Conservation (phyloP, 163 green algal species). For the Prototheca stagnorum region DNA sequence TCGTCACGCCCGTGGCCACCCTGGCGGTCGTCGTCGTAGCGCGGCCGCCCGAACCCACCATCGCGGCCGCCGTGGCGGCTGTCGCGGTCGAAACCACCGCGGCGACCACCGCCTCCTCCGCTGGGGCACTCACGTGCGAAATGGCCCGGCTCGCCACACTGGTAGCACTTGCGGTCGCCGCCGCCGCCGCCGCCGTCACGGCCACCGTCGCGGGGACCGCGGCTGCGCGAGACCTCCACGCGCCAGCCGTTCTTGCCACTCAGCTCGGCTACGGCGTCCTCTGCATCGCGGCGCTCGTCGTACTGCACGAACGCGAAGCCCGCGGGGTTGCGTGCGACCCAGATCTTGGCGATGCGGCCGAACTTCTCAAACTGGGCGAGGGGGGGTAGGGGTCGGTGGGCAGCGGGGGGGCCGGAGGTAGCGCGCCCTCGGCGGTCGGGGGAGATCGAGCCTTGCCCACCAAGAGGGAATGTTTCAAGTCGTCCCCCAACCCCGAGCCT, state of each 20-base stretch:
- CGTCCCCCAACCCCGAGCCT: too few species aligned
- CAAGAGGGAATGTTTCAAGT: too few species aligned
- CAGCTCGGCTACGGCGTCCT: slow-evolving; percentile 53
- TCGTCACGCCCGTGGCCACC: slow-evolving; percentile 1
- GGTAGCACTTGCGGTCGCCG: slow-evolving; percentile 8
- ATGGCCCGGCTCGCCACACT: slow-evolving; percentile 26
- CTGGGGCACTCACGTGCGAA: slow-evolving; percentile 23
- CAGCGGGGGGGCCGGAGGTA: too few species aligned
- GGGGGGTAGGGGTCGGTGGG: not conserved
- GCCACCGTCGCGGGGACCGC: slow-evolving; percentile 1
- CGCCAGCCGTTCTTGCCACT: slow-evolving; percentile 30
- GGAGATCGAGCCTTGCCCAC: too few species aligned
- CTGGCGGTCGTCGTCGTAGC: not conserved
- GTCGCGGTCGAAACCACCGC: not conserved
- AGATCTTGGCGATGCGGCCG: not conserved
- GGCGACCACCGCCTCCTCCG: not conserved
- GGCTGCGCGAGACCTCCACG: slow-evolving; percentile 10
- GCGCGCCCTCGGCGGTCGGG: too few species aligned
- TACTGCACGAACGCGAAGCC: slow-evolving; percentile 76
- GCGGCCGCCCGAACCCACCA: not conserved
- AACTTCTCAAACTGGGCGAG: slow-evolving; percentile 11
- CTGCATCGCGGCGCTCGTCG: slow-evolving; percentile 53
- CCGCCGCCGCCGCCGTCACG: not conserved
- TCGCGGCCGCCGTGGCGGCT: not conserved
- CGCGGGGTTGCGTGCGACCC: slow-evolving; percentile 8